A percentile compares a stretch with the other conserved stretches of the same genome.
Evolutionary conservation across 495 filamentous ascomycete genomes (phyloP).

Genomic region (Podospora anserina): DNA sequence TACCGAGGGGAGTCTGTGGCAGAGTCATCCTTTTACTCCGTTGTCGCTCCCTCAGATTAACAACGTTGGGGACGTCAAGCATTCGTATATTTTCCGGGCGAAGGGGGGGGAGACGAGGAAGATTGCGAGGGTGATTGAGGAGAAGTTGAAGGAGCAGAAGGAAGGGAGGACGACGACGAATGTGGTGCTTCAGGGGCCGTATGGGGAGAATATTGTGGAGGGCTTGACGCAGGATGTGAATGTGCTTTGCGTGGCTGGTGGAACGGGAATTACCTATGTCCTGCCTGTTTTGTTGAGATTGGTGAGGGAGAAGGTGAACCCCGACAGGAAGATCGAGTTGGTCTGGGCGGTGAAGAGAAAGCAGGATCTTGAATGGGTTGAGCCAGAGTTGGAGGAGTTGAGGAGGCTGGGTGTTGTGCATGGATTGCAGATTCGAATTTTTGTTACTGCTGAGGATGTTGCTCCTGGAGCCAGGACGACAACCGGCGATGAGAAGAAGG

Average conservation of each 20-base stretch:
- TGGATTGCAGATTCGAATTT: conserved; percentile 51
- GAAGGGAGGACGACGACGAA: conserved; percentile 29
- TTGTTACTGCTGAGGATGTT: conserved; percentile 51
- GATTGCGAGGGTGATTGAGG: conserved; percentile 26
- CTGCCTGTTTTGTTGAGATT: conserved; percentile 53
- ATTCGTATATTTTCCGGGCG: conserved; percentile 61
- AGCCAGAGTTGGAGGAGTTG: conserved; percentile 51
- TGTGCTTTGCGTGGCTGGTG: conserved; percentile 59
- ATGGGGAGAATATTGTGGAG: conserved; percentile 51
- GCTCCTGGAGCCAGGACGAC: conserved; percentile 21
- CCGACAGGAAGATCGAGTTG: conserved; percentile 49
- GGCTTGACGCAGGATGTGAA: conserved; percentile 45
- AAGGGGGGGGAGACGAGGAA: conserved; percentile 59
- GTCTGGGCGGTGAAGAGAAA: conserved; percentile 58
- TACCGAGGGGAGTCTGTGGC: conserved; percentile 57
- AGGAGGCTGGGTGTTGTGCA: conserved; percentile 36
- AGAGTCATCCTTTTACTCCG: conserved; percentile 67
- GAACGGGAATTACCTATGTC: conserved; percentile 63
- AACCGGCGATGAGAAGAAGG: conserved; percentile 23
- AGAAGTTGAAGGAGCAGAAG: conserved; percentile 11
- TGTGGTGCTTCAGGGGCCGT: conserved; percentile 57
- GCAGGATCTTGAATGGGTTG: conserved; percentile 56
- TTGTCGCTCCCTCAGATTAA: conserved; percentile 44
- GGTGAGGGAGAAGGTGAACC: conserved; percentile 30
- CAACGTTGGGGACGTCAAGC: conserved; percentile 36